A percentile compares a stretch with the other conserved stretches of the same genome.
Conservation (phyloP, 1,139 yeast genomes). For the Entelexis paramagnoliae region DNA sequence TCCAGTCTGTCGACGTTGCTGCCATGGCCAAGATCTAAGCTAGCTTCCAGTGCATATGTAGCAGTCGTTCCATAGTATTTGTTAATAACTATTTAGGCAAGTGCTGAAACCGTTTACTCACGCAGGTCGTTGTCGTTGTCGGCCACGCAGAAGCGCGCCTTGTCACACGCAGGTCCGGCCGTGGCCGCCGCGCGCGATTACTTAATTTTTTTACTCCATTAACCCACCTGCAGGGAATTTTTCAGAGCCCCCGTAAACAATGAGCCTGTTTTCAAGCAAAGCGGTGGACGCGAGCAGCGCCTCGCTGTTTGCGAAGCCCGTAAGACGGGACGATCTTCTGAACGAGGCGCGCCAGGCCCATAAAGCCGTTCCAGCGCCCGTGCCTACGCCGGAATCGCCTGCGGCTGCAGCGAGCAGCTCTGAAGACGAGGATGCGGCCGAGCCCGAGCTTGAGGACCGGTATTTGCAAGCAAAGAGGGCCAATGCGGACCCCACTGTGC, state of each 20-base stretch:
- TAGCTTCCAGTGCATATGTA: background rate
- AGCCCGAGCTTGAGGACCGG: constrained; percentile 10
- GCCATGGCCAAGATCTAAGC: constrained; percentile 93
- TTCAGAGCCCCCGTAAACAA: constrained; percentile 1
- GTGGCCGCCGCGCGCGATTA: background rate
- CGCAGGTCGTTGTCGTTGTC: no score
- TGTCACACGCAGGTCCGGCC: no score
- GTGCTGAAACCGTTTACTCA: background rate
- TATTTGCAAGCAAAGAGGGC: constrained; percentile 5
- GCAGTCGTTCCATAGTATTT: background rate
- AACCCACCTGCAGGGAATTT: background rate
- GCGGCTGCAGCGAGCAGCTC: background rate
- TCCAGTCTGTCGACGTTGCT: constrained; percentile 95
- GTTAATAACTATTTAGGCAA: background rate
- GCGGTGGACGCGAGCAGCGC: constrained; percentile 8
- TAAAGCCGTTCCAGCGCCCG: background rate
- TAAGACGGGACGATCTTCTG: constrained; percentile 7
- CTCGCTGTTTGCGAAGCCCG: constrained; percentile 11
- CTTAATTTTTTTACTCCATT: constrained; percentile 1
- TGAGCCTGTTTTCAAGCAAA: constrained; percentile 21
- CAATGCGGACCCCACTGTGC: background rate
- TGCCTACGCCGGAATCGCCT: background rate
- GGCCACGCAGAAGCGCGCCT: no score
- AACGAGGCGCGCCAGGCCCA: constrained; percentile 1
- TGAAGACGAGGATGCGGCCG: background rate